Evolutionary conservation across 176 grass and related monocot species (phyloP).

Genomic region (Eragrostis nindensis): DNA sequence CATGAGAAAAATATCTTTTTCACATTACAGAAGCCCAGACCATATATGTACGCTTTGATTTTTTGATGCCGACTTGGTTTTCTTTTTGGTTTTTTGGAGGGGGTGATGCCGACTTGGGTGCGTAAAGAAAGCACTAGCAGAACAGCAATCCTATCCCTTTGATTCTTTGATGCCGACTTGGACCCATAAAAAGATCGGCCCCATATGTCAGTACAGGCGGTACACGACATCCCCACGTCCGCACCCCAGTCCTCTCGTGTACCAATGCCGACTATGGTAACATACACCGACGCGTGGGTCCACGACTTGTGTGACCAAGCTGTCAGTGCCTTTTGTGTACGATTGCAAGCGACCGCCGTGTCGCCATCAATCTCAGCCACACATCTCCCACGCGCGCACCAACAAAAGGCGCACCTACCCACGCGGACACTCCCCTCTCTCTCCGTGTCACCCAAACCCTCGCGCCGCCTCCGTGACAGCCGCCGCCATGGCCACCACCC

Average conservation of each 20-base stretch:
- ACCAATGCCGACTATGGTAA: background rate
- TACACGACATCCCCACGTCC: background rate
- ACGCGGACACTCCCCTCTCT: background rate
- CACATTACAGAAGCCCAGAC: no score
- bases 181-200: background rate
- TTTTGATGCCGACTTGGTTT: no score
- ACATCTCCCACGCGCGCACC: constrained; percentile 12
- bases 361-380: constrained; percentile 18
- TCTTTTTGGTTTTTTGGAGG: no score
- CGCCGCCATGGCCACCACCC: constrained; percentile 45
- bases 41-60: no score
- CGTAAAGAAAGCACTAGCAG: no score
- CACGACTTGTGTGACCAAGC: background rate
- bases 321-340: background rate
- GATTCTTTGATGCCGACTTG: background rate
- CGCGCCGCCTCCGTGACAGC: constrained; percentile 39
- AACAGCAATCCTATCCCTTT: no score
- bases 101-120: no score
- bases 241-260: background rate
- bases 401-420: background rate
- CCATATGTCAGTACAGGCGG: background rate
- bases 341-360: background rate
- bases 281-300: background rate
- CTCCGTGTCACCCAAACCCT: constrained; percentile 47
- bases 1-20: no score